Percentiles rank a stretch among this genome's conserved stretches.
Conservation (phyloP, 345 rosid species). For the Citrus cavaleriei region DNA sequence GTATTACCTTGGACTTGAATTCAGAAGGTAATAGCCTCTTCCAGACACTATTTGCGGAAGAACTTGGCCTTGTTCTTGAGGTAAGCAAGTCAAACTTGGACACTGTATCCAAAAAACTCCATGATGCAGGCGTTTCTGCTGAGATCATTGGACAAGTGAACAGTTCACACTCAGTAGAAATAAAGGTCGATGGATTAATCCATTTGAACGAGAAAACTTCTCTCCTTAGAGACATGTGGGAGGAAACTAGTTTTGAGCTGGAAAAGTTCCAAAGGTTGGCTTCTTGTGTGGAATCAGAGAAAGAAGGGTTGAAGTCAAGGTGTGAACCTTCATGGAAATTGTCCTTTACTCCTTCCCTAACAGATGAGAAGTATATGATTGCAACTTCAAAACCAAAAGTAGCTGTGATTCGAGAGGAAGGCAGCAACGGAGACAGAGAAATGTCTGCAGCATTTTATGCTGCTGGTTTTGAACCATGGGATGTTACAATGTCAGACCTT, state of each 20-base stretch:
- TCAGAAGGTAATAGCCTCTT: constrained; percentile 64
- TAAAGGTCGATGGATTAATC: constrained; percentile 57
- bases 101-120: constrained; percentile 50
- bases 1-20: constrained; percentile 50
- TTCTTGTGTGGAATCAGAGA: constrained; percentile 81
- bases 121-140: constrained; percentile 37
- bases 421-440: constrained; percentile 96
- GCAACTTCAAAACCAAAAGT: constrained; percentile 72
- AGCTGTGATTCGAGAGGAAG: constrained; percentile 93
- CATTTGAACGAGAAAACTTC: constrained; percentile 60
- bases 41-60: constrained; percentile 82
- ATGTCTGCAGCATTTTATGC: constrained; percentile 90
- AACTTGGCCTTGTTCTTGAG: constrained; percentile 83
- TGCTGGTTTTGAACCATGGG: constrained; percentile 97
- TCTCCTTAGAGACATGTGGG: constrained; percentile 83
- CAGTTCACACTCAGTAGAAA: constrained; percentile 41
- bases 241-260: constrained; percentile 83
- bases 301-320: constrained; percentile 76
- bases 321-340: constrained; percentile 70
- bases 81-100: constrained; percentile 60
- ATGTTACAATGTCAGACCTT: constrained; percentile 88
- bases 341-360: constrained; percentile 66
- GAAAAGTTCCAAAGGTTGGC: constrained; percentile 78
- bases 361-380: constrained; percentile 55
- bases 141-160: constrained; percentile 78